Evolutionary conservation across 1,284 basidiomycete species (phyloP).

Genomic region (Cutaneotrichosporon spelunceum): DNA sequence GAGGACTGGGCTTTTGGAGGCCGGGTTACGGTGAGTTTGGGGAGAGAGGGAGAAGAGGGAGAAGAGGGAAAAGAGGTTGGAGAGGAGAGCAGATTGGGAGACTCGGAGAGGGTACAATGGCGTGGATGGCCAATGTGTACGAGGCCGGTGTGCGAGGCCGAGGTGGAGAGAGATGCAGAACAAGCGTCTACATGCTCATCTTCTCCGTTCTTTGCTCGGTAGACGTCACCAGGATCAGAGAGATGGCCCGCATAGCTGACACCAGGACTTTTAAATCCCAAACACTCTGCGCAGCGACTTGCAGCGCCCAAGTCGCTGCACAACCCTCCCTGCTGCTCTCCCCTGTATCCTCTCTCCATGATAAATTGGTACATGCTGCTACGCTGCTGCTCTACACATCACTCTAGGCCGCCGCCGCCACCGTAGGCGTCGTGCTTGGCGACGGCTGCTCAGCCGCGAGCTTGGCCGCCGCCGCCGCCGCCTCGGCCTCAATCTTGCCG

Average conservation of each 20-base stretch:
- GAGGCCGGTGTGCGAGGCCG: too few relatives aligned
- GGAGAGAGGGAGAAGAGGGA: neutral
- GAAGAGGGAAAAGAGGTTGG: neutral
- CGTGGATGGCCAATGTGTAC: neutral
- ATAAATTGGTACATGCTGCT: constrained; percentile 28
- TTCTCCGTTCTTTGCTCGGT: too few relatives aligned
- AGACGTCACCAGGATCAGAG: too few relatives aligned
- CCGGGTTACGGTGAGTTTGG: constrained; percentile 49
- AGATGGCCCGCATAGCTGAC: neutral
- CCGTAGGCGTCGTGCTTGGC: constrained; percentile 4
- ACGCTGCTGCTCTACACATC: constrained; percentile 13
- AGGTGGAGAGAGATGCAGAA: neutral
- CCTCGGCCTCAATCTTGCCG: constrained; percentile 30
- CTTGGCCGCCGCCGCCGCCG: constrained; percentile 28
- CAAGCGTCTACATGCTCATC: too few relatives aligned
- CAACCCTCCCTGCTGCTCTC: neutral
- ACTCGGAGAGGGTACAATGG: neutral
- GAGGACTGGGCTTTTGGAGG: constrained; percentile 52
- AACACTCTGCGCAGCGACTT: neutral
- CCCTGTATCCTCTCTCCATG: constrained; percentile 7
- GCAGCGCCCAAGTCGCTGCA: neutral
- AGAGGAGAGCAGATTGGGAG: neutral
- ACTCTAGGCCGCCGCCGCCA: constrained; percentile 13
- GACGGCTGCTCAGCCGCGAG: constrained; percentile 9
- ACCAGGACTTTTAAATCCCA: constrained; percentile 7